Conservation (phyloP, 1,284 basidiomycete species). For the Apiotrichum mycotoxinovorans region DNA sequence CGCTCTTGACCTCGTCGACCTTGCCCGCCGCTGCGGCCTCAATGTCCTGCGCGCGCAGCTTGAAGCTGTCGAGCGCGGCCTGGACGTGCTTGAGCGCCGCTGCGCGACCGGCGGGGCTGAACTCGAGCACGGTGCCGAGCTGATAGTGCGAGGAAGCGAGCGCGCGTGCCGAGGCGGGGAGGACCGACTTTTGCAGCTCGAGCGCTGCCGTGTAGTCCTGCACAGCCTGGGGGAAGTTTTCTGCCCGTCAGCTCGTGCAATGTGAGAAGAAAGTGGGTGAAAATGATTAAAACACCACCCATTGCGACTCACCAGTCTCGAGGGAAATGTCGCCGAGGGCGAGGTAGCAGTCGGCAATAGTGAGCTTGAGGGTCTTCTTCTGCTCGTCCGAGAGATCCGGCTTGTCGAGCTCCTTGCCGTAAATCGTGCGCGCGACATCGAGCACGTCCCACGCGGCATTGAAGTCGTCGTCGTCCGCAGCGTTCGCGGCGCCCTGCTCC, state of each 20-base stretch:
- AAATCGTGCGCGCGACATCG: constrained; percentile 79
- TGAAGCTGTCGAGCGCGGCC: constrained; percentile 69
- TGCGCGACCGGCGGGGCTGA: constrained; percentile 66
- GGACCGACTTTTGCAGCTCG: constrained; percentile 63
- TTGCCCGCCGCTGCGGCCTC: constrained; percentile 48
- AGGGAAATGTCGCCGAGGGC: constrained; percentile 79
- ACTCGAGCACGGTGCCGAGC: constrained; percentile 80
- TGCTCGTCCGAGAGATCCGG: constrained; percentile 15
- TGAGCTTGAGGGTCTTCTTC: constrained; percentile 54
- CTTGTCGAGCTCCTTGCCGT: constrained; percentile 58
- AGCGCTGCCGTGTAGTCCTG: constrained; percentile 73
- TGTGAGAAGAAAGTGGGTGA: no score
- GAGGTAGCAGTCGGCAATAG: constrained; percentile 79
- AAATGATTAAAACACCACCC: not conserved
- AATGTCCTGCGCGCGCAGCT: constrained; percentile 64
- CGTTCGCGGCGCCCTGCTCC: constrained; percentile 17
- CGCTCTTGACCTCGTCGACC: constrained; percentile 37
- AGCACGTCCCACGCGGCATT: constrained; percentile 91
- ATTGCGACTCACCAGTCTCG: constrained; percentile 69
- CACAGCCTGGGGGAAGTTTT: constrained; percentile 88
- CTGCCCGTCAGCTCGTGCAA: constrained; percentile 55
- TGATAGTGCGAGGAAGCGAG: constrained; percentile 88
- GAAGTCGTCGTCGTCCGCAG: constrained; percentile 74
- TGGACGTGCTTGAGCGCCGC: constrained; percentile 75
- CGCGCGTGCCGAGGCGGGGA: constrained; percentile 74